Evolutionary conservation across 2,329 filamentous ascomycete species (phyloP).

Genomic region (Penicillium psychrosexuale): DNA sequence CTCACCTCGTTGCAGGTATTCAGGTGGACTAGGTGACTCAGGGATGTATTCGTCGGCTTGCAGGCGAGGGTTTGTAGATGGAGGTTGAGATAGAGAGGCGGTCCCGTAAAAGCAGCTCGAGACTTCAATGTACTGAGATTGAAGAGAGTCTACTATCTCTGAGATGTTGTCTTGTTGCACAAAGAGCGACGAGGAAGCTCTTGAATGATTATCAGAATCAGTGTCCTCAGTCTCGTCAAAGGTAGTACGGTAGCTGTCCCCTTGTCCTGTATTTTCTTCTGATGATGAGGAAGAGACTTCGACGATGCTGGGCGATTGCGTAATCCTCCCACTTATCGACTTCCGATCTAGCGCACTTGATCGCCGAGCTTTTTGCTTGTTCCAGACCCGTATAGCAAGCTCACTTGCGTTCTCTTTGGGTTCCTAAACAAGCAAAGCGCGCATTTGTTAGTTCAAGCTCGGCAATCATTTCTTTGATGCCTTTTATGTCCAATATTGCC

Average conservation of each 20-base stretch:
- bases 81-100: neutral
- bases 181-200: neutral
- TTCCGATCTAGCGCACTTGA: constrained; percentile 4
- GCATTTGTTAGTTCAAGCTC: constrained; percentile 1
- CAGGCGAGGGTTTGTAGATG: neutral
- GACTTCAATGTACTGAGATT: neutral
- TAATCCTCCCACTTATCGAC: neutral
- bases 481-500: neutral
- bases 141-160: constrained; percentile 3
- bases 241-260: neutral
- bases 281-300: neutral
- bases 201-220: neutral
- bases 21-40: neutral
- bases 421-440: constrained; percentile 24
- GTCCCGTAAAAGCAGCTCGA: neutral
- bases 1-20: neutral
- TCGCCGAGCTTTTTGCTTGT: constrained; percentile 22
- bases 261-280: neutral
- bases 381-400: constrained; percentile 30
- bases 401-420: constrained; percentile 36
- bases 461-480: neutral
- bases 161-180: neutral
- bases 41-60: neutral
- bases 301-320: neutral
- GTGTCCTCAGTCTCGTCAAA: neutral